phyloP scores from a whole-genome alignment of 192 early-diverging fungal genomes.

The Gamsiella multidivaricata region DNA sequence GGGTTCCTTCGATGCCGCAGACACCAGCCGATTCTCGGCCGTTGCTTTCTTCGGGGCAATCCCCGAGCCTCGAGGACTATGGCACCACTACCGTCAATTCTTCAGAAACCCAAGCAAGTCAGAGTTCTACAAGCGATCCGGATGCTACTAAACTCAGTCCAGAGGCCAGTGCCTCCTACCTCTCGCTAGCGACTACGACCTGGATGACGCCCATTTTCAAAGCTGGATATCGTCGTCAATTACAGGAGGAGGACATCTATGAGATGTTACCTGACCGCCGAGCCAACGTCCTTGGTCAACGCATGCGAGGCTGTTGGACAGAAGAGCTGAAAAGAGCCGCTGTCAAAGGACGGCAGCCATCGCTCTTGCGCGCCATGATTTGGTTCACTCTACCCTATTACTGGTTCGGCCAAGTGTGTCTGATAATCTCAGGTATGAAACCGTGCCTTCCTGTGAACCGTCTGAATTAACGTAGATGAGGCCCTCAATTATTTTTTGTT shows the following conservation, averaged over 20 bases:
- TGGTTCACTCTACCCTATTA: conserved; percentile 25
- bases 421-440: conserved; percentile 12
- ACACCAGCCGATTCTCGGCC: not conserved
- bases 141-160: not conserved
- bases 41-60: not conserved
- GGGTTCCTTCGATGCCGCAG: too few species aligned
- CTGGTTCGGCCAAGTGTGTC: conserved; percentile 8
- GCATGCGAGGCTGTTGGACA: conserved; percentile 11
- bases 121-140: not conserved
- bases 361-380: conserved; percentile 12
- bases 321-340: conserved; percentile 3
- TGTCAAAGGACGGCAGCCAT: conserved; percentile 3
- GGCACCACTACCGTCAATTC: not conserved
- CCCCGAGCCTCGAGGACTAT: too few species aligned
- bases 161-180: conserved; percentile 38
- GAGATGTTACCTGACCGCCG: conserved; percentile 36
- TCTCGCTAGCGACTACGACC: conserved; percentile 13
- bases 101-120: not conserved
- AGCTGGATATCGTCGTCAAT: conserved; percentile 33
- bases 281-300: conserved; percentile 3
- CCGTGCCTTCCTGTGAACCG: too few species aligned
- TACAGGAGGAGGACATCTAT: conserved; percentile 47
- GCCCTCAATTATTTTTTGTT: too few species aligned
- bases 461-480: too few species aligned
- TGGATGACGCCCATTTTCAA: conserved; percentile 55